Evolutionary conservation across 768 basidiomycete genomes (phyloP).

Genomic region (Xerocomus brunneocitrinus): DNA sequence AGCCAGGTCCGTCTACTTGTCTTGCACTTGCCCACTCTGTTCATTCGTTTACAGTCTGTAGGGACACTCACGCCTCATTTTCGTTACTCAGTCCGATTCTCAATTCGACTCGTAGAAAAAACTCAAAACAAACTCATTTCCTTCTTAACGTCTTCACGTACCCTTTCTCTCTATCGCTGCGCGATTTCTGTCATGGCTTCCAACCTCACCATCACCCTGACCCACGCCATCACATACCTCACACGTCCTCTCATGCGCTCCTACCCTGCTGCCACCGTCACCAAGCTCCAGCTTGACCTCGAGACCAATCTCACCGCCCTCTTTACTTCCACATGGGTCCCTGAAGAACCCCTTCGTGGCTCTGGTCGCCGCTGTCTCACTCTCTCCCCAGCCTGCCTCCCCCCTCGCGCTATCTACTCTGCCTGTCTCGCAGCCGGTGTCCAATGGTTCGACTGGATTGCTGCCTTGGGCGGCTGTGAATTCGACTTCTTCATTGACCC

Average conservation of each 20-base stretch:
- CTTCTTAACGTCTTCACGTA: conserved; percentile 25
- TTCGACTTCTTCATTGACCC: conserved; percentile 82
- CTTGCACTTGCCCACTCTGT: conserved; percentile 3
- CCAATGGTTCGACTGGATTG: conserved; percentile 81
- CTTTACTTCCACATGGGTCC: conserved; percentile 63
- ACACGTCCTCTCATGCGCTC: conserved; percentile 56
- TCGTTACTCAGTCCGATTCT: conserved; percentile 24
- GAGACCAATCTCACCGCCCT: conserved; percentile 69
- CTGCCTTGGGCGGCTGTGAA: conserved; percentile 60
- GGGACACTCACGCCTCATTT: conserved; percentile 16
- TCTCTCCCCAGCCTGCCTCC: conserved; percentile 62
- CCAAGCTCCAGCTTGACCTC: conserved; percentile 66
- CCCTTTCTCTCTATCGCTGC: conserved; percentile 28
- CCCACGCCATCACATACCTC: conserved; percentile 71
- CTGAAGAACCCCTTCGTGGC: conserved; percentile 59
- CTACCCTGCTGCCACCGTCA: conserved; percentile 58
- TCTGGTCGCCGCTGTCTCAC: conserved; percentile 73
- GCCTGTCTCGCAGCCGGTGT: conserved; percentile 66
- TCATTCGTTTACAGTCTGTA: conserved; percentile 24
- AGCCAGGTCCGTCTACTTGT: conserved; percentile 26
- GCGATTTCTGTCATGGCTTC: conserved; percentile 29
- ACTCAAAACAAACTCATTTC: background rate
- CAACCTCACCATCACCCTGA: conserved; percentile 61
- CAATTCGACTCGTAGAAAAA: conserved; percentile 18
- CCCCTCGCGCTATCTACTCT: conserved; percentile 66